Evolutionary conservation across 2,329 filamentous ascomycete genomes (phyloP), one percentile per base, ranked within the genome.

Genomic region (Polytolypa hystricis): DNA sequence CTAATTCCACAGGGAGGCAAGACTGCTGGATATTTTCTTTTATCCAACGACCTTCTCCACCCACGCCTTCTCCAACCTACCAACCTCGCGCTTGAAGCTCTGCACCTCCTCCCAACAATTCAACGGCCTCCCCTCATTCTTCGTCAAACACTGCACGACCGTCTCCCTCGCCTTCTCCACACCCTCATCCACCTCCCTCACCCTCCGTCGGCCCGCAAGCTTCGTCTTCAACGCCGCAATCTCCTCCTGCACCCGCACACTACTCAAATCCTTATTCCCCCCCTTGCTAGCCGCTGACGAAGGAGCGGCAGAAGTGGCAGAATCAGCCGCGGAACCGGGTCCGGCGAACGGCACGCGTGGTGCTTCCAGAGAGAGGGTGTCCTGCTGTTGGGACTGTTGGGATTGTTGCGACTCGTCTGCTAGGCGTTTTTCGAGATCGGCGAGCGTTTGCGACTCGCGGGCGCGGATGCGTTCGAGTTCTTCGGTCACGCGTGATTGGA

Each of bases 21-120:
- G n/a, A n/a, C n/a, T n/a, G n/a, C n/a, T n/a, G n/a, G n/a, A n/a
- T n/a, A n/a, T n/a, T n/a, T n/a, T 15, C 27, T 2, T 30, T 38
- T 54, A 64, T 48, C 59, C 60, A 38, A 64, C 56, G 50, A 93
- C 77, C 65, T 79, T 84, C 55, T 93, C 81, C 23, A 95, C 84
- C 76, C 93, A 96, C 17, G 70, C 71, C 63, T 77, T 80, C 73
- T 95, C 89, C 62, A 95, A 61, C 65, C 76, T 77, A 49, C 82
- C 77, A 34, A 96, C 87, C 70, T 93, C 84, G 51, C 74, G 73
- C 74, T 87, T 93, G 62, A 96, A 96, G 14, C 69, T 70, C 66
- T 93, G 81, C 16, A 95, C 85, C 73, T 95, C 86, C 62, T 79
- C 73, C 82, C 84, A 95, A 72, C 89, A 96, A 67, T 95, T 84